phyloP scores from a whole-genome alignment of 208 protist species.

The Leishmania tarentolae region DNA sequence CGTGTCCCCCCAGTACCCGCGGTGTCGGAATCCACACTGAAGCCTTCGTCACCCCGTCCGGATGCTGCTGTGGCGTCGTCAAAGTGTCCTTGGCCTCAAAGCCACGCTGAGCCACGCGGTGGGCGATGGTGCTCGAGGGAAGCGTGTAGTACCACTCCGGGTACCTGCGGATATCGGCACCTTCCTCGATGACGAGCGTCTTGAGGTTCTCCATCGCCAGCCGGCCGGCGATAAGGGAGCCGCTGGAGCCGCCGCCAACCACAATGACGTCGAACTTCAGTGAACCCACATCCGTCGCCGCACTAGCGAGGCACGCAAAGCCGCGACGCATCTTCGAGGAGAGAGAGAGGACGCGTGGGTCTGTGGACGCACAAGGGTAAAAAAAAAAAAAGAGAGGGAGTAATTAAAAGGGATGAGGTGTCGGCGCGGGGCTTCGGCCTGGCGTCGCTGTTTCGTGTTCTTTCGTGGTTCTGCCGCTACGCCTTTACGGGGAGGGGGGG shows the following conservation, averaged over 20 bases:
- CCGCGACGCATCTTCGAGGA: conserved; percentile 30
- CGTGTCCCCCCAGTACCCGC: conserved; percentile 72
- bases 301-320: conserved; percentile 10
- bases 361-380: not conserved
- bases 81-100: conserved; percentile 60
- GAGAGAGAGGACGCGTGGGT: not conserved
- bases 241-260: conserved; percentile 67
- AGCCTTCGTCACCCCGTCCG: conserved; percentile 20
- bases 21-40: conserved; percentile 73
- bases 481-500: not conserved
- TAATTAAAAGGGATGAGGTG: not conserved
- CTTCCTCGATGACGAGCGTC: conserved; percentile 71
- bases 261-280: conserved; percentile 67
- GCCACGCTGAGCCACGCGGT: conserved; percentile 59
- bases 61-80: conserved; percentile 51
- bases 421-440: not conserved
- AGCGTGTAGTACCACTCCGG: conserved; percentile 68
- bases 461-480: not conserved
- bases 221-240: conserved; percentile 71
- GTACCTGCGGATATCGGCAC: conserved; percentile 57
- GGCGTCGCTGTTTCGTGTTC: not conserved
- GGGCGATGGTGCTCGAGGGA: conserved; percentile 52
- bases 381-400: not conserved
- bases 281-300: conserved; percentile 27
- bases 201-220: conserved; percentile 75